Evolutionary conservation across 306 rosid species (phyloP).

Genomic region (Pueraria montana): DNA sequence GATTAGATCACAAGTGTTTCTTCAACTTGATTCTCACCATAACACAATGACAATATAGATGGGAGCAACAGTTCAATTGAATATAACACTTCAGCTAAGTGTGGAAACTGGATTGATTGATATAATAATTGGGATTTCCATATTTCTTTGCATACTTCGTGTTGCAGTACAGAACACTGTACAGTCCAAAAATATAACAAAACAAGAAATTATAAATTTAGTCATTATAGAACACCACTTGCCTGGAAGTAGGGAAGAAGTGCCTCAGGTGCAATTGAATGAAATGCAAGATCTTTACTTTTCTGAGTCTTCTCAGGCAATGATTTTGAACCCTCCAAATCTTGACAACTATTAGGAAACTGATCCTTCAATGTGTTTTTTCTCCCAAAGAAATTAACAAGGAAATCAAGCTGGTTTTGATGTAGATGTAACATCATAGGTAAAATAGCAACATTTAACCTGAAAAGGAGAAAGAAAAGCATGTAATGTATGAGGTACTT

Average conservation of each 20-base stretch:
- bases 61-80: conserved; percentile 35
- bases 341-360: conserved; percentile 61
- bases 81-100: conserved; percentile 1
- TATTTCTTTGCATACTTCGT: conserved; percentile 28
- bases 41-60: conserved; percentile 33
- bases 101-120: conserved; percentile 1
- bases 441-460: conserved; percentile 76
- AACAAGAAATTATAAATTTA: conserved; percentile 3
- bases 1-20: conserved; percentile 19
- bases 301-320: conserved; percentile 51
- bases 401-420: conserved; percentile 90
- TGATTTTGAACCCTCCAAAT: conserved; percentile 67
- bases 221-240: conserved; percentile 51
- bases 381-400: conserved; percentile 79
- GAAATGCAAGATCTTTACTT: conserved; percentile 50
- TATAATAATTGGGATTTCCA: conserved; percentile 28
- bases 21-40: conserved; percentile 25
- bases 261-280: conserved; percentile 75
- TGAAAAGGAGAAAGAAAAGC: conserved; percentile 48
- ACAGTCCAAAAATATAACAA: conserved; percentile 26
- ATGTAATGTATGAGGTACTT: conserved; percentile 9
- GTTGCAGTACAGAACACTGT: conserved; percentile 16
- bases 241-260: conserved; percentile 99
- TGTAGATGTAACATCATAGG: conserved; percentile 84
- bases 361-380: conserved; percentile 63